A percentile compares a stretch with the other conserved stretches of the same genome.
phyloP scores from a whole-genome alignment of 108 stramenopile species.

The Halocafeteria seosinensis region DNA sequence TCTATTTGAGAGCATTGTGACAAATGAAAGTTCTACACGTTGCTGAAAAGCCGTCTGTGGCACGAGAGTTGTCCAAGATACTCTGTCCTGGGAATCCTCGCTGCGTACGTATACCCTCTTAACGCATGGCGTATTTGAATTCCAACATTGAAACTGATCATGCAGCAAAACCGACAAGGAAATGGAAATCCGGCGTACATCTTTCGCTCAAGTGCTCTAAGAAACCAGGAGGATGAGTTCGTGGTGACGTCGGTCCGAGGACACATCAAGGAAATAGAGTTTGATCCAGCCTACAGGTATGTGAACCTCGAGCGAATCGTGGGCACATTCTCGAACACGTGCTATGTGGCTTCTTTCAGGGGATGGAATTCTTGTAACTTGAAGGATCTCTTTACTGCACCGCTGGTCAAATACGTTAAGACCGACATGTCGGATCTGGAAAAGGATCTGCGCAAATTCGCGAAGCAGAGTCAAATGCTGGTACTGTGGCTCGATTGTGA shows the following conservation, averaged over 20 bases:
- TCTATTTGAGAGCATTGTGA: too few species aligned
- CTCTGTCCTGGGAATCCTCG: too few species aligned
- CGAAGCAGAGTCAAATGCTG: constrained; percentile 32
- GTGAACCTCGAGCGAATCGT: background rate
- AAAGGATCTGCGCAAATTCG: constrained; percentile 14
- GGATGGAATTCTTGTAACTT: constrained; percentile 77
- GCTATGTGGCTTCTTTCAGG: constrained; percentile 16
- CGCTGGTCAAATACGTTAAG: constrained; percentile 17
- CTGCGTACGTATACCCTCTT: too few species aligned
- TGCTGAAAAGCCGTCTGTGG: constrained; percentile 92
- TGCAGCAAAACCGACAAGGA: background rate
- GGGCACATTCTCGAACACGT: background rate
- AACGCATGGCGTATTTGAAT: background rate
- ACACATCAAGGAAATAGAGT: constrained; percentile 83
- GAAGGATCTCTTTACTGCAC: constrained; percentile 42
- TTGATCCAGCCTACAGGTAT: constrained; percentile 42
- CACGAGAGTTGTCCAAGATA: constrained; percentile 71
- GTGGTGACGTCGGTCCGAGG: constrained; percentile 72
- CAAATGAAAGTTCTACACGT: constrained; percentile 58
- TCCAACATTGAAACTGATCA: constrained; percentile 22
- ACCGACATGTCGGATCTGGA: constrained; percentile 10
- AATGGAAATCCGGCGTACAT: background rate
- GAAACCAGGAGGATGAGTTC: background rate
- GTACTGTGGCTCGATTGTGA: constrained; percentile 97
- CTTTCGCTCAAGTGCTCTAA: background rate